Base-by-base conservation (phyloP, 768 basidiomycete genomes). In the Termitomyces sp. region DNA sequence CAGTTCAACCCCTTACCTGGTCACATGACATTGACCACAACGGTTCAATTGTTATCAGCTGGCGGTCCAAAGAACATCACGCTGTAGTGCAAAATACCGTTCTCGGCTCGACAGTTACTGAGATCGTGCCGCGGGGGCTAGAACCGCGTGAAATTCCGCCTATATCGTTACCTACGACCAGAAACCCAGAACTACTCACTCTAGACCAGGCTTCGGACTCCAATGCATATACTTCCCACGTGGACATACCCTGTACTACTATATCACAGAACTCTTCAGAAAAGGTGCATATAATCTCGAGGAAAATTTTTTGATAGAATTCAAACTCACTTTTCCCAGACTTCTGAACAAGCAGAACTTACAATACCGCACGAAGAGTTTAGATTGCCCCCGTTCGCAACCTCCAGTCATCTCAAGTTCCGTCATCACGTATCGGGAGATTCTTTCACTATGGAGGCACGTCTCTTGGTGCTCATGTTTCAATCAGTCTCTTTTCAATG, bases 361-460 rank as follows among this genome's bases (percentile, higher is more conserved):
- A 40, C 9, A 5, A 42, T 32, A 40, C 42, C 23, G 10, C 27
- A 49, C 3, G 58, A 42, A 29, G 46, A 57, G 41, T 59, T 58
- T 56, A n/a, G n/a, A 60, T 53, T 29, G 60, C 56, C 9, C 63
- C 70, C 5, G 57, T 64, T 3, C 80, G 83, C 11, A 79, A 79
- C 19, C 72, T 92, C 2, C 85, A 86, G 65, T 85, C 93, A 0
- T 96, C 94, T 5, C 90, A 83, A 68, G 94, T 98, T 0, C 96
- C 96, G 16, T 91, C 93, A 0, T n/a, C n/a, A n/a, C n/a, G n/a
- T n/a, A n/a, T n/a, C n/a, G n/a, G n/a, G n/a, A n/a, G n/a, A n/a
- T n/a, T n/a, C n/a, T n/a, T n/a, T n/a, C n/a, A n/a, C n/a, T n/a
- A n/a, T n/a, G n/a, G n/a, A n/a, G n/a, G n/a, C n/a, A n/a, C n/a